Conservation (phyloP, 345 rosid genomes). For the Bruguiera sexangula region DNA sequence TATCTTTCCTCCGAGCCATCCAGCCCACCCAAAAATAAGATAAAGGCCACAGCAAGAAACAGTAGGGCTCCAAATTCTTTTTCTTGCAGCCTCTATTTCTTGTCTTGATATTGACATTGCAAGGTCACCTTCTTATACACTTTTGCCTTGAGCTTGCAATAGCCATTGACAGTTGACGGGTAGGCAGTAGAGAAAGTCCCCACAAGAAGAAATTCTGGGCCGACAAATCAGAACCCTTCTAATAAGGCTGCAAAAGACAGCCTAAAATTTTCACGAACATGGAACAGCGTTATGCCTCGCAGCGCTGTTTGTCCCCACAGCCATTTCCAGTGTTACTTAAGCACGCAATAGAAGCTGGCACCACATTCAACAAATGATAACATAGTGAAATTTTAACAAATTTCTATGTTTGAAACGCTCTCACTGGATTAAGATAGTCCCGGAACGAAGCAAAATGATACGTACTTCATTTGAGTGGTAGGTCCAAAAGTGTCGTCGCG, state of each 20-base stretch:
- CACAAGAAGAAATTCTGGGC: constrained; percentile 16
- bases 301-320: constrained; percentile 36
- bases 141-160: not conserved
- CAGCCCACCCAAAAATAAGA: constrained; percentile 36
- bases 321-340: constrained; percentile 1
- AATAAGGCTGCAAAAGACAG: constrained; percentile 28
- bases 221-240: constrained; percentile 10
- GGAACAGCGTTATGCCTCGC: constrained; percentile 21
- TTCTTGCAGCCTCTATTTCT: constrained; percentile 18
- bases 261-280: constrained; percentile 2
- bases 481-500: not conserved
- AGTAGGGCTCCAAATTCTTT: constrained; percentile 25
- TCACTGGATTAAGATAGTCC: not conserved
- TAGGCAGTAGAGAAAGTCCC: constrained; percentile 19
- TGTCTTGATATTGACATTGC: not conserved
- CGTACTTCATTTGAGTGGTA: not conserved
- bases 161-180: constrained; percentile 1
- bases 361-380: no score
- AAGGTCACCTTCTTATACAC: constrained; percentile 18
- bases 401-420: no score
- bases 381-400: no score
- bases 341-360: no score
- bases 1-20: constrained; percentile 27
- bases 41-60: constrained; percentile 14
- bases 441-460: no score